Evolutionary conservation across 257 asterid genomes (phyloP).

Genomic region (Forsythia suspensa): DNA sequence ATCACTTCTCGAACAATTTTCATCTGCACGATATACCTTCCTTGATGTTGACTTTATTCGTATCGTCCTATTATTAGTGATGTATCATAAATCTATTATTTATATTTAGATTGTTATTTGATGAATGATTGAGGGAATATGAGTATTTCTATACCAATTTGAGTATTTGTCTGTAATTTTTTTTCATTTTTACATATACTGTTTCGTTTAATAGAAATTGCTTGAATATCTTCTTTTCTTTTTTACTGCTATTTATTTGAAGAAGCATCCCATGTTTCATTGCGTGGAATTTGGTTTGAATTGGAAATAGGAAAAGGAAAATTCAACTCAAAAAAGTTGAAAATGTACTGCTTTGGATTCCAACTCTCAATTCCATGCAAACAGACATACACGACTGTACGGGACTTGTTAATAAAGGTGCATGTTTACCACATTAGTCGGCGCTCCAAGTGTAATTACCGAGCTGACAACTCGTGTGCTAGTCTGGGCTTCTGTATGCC

Average conservation of each 20-base stretch:
- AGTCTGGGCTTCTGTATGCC: too few relatives aligned
- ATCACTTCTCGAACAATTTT: background rate
- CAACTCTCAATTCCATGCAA: background rate
- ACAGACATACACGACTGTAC: background rate
- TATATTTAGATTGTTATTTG: background rate
- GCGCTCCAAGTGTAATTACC: background rate
- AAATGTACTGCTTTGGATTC: background rate
- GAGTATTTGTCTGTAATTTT: too few relatives aligned
- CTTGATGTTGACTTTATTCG: background rate
- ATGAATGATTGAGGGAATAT: background rate
- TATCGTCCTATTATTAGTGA: background rate
- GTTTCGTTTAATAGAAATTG: background rate
- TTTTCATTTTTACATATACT: too few relatives aligned
- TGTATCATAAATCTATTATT: background rate
- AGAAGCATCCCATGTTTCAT: background rate
- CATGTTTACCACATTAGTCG: background rate
- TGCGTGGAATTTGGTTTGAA: background rate
- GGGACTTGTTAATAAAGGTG: background rate
- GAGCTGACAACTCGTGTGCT: too few relatives aligned
- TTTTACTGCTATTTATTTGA: background rate
- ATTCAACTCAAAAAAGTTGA: background rate
- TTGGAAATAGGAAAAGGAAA: background rate
- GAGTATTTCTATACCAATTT: background rate
- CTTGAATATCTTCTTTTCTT: background rate
- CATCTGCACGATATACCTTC: background rate